Evolutionary conservation across 108 stramenopile species (phyloP).

Genomic region (Asterionellopsis glacialis): DNA sequence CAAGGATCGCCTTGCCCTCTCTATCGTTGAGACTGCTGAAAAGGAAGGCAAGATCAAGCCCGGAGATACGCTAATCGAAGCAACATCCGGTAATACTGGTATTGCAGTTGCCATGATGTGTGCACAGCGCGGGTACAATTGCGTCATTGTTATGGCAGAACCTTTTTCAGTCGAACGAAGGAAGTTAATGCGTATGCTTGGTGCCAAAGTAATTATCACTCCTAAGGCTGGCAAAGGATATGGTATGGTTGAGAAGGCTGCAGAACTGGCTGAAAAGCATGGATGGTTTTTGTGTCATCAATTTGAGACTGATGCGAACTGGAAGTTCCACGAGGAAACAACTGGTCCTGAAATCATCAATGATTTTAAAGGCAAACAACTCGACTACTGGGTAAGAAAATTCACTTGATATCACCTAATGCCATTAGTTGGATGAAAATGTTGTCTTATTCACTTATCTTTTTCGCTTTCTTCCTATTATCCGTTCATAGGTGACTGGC

Average conservation of each 20-base stretch:
- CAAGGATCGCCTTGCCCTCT: slow-evolving; percentile 88
- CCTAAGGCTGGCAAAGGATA: slow-evolving; percentile 59
- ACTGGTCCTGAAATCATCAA: slow-evolving; percentile 73
- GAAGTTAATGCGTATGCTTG: slow-evolving; percentile 64
- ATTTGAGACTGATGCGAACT: slow-evolving; percentile 78
- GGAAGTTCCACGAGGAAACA: slow-evolving; percentile 63
- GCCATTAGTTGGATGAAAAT: slow-evolving; percentile 23
- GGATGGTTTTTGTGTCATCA: slow-evolving; percentile 69
- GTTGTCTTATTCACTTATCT: neutral
- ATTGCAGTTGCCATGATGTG: slow-evolving; percentile 63
- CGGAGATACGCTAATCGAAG: slow-evolving; percentile 91
- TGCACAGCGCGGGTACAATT: slow-evolving; percentile 45
- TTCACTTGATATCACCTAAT: too few relatives aligned
- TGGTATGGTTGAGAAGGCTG: slow-evolving; percentile 73
- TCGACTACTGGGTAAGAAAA: slow-evolving; percentile 47
- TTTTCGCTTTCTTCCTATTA: neutral
- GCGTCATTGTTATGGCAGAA: slow-evolving; percentile 71
- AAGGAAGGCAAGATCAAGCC: slow-evolving; percentile 67
- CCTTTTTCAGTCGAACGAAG: slow-evolving; percentile 63
- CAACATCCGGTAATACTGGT: slow-evolving; percentile 94
- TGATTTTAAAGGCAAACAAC: slow-evolving; percentile 41
- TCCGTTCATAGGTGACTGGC: slow-evolving; percentile 4
- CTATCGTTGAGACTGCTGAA: slow-evolving; percentile 85
- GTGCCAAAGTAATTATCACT: slow-evolving; percentile 65
- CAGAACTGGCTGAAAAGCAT: slow-evolving; percentile 45